Conservation (phyloP, 495 filamentous ascomycete species). For the Lasiosphaeriaceae sp. region DNA sequence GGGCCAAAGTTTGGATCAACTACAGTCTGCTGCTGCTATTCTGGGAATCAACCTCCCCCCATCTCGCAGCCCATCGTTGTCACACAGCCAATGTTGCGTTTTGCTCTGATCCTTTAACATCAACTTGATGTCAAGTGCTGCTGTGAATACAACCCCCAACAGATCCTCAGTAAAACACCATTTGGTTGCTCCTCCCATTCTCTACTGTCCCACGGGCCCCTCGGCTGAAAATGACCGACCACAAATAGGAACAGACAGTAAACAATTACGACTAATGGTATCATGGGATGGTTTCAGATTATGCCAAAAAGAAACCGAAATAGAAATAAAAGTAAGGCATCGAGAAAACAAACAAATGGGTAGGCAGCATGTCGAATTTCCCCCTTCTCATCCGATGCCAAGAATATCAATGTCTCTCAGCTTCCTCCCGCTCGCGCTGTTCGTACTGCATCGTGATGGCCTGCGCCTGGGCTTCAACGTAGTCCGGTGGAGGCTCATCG, state of each 20-base stretch:
- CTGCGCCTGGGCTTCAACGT: slow-evolving; percentile 83
- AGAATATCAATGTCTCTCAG: slow-evolving; percentile 34
- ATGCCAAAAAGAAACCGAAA: background rate
- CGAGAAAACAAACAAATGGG: no score
- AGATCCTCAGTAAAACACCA: no score
- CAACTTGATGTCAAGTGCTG: no score
- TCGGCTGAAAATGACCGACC: no score
- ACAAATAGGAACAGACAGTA: background rate
- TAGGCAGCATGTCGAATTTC: background rate
- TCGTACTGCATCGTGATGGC: slow-evolving; percentile 57
- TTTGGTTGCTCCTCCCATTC: no score
- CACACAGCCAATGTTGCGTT: no score
- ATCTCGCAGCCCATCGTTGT: background rate
- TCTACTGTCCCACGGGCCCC: no score
- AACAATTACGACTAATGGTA: slow-evolving; percentile 7
- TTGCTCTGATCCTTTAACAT: no score
- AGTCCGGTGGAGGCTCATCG: slow-evolving; percentile 83
- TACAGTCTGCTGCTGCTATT: background rate
- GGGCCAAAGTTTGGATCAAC: no score
- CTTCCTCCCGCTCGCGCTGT: slow-evolving; percentile 42
- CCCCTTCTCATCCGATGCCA: no score
- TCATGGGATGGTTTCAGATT: background rate
- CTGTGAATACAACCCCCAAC: no score
- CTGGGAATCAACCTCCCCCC: background rate
- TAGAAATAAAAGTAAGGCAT: background rate